phyloP scores from a whole-genome alignment of 306 rosid genomes.

The Sindora glabra region DNA sequence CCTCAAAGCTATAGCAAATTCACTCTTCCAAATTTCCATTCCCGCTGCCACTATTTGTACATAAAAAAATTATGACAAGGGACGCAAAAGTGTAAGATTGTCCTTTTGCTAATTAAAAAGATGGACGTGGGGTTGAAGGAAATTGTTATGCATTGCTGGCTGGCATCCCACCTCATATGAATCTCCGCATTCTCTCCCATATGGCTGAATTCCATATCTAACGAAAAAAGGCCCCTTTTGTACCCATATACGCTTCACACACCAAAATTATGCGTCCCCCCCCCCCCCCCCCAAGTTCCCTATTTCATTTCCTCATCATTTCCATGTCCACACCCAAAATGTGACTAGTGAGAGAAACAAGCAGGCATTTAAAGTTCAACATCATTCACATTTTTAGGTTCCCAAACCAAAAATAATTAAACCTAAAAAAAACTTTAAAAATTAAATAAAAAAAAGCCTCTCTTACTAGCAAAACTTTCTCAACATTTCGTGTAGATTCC shows the following conservation, averaged over 20 bases:
- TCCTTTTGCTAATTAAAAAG: slow-evolving; percentile 7
- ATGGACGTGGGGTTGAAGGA: slow-evolving; percentile 11
- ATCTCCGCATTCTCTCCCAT: not conserved
- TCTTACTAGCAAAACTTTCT: slow-evolving; percentile 28
- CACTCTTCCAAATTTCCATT: not conserved
- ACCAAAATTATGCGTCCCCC: not conserved
- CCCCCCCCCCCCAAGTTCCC: too few species aligned
- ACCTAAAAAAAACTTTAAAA: not conserved
- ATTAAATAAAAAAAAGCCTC: not conserved
- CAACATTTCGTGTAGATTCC: not conserved
- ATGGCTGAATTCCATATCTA: not conserved
- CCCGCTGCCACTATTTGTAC: not conserved
- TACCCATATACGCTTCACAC: not conserved
- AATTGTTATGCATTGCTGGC: slow-evolving; percentile 4
- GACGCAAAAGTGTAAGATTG: not conserved
- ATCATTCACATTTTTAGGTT: slow-evolving; percentile 16
- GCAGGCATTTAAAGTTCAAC: slow-evolving; percentile 3
- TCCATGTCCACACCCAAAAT: slow-evolving; percentile 23
- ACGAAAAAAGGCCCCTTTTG: not conserved
- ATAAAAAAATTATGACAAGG: not conserved
- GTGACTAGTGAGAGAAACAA: slow-evolving; percentile 11
- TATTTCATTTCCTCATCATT: slow-evolving; percentile 28
- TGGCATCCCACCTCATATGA: not conserved
- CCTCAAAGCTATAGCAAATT: not conserved
- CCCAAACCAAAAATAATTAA: not conserved